Evolutionary conservation across 306 rosid genomes (phyloP).

Genomic region (Begonia masoniana): DNA sequence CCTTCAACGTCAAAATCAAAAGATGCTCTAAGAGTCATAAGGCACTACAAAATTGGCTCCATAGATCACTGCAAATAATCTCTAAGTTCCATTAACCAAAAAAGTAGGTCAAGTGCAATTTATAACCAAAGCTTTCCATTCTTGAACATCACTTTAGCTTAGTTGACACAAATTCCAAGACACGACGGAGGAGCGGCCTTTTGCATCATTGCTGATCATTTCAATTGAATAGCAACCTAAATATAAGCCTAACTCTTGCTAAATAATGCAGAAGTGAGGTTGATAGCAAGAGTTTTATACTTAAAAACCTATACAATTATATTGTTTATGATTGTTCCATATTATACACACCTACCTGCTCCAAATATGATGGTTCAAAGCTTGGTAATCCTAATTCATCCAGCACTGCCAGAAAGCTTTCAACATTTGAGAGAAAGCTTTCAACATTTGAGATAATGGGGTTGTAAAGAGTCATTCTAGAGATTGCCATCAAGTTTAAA

Average conservation of each 20-base stretch:
- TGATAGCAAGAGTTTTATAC: not conserved
- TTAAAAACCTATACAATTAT: not conserved
- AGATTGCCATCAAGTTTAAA: constrained; percentile 1
- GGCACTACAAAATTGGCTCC: constrained; percentile 73
- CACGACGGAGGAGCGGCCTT: not conserved
- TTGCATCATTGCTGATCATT: not conserved
- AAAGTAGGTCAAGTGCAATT: constrained; percentile 4
- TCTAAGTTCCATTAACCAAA: constrained; percentile 19
- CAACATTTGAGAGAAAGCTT: constrained; percentile 20
- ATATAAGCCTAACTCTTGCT: not conserved
- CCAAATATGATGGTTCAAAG: constrained; percentile 59
- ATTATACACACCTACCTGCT: constrained; percentile 43
- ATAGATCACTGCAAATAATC: constrained; percentile 63
- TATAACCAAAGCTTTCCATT: not conserved
- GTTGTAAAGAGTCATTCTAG: constrained; percentile 45
- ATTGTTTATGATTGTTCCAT: too few relatives aligned
- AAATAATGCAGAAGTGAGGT: not conserved
- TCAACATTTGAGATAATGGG: too few relatives aligned
- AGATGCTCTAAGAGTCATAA: constrained; percentile 54
- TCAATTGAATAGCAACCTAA: not conserved
- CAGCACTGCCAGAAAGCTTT: constrained; percentile 59
- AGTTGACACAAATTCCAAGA: not conserved
- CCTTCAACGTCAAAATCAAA: constrained; percentile 44
- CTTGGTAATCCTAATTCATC: constrained; percentile 73
- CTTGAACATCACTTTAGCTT: not conserved